These are phyloP conservation scores for Phytophthora podocarpi DNA, from an alignment of 352 stramenopile genomes.

Conservation along the genomic window DNA sequence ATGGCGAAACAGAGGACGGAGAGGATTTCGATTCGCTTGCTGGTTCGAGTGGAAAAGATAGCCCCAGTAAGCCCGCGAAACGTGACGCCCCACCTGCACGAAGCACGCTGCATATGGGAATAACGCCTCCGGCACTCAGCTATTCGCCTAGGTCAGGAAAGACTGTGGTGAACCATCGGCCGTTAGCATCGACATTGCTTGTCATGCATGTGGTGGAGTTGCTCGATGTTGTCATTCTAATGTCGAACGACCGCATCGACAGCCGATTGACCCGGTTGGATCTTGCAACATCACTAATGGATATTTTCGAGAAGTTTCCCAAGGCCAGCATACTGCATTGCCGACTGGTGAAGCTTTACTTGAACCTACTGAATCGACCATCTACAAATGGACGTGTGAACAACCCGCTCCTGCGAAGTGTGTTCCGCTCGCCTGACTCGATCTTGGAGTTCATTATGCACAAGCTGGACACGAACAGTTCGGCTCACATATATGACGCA, in stretches of 20 bases:
- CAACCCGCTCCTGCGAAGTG: constrained; percentile 73
- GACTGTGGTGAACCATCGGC: constrained; percentile 63
- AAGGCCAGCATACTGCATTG: constrained; percentile 79
- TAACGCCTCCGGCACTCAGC: constrained; percentile 26
- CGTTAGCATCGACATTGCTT: constrained; percentile 65
- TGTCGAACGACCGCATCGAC: constrained; percentile 69
- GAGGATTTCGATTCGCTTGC: constrained; percentile 11
- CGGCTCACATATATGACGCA: constrained; percentile 64
- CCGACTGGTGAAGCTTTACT: constrained; percentile 67
- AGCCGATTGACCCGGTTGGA: constrained; percentile 56
- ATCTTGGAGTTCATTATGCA: constrained; percentile 73
- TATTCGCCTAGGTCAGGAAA: constrained; percentile 57
- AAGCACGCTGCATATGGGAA: constrained; percentile 28
- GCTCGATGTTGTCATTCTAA: constrained; percentile 60
- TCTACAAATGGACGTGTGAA: constrained; percentile 68
- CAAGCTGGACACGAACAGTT: constrained; percentile 58
- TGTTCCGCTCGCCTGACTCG: constrained; percentile 73
- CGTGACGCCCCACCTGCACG: constrained; percentile 8
- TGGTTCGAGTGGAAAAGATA: constrained; percentile 9
- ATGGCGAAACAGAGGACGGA: constrained; percentile 36
- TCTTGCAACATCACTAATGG: constrained; percentile 60
- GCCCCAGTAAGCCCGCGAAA: constrained; percentile 24
- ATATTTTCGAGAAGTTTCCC: constrained; percentile 77
- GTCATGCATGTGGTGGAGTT: constrained; percentile 73
- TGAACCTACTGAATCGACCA: constrained; percentile 70